phyloP scores from a whole-genome alignment of 1,284 basidiomycete genomes.

The Rhodotorula sp. region DNA sequence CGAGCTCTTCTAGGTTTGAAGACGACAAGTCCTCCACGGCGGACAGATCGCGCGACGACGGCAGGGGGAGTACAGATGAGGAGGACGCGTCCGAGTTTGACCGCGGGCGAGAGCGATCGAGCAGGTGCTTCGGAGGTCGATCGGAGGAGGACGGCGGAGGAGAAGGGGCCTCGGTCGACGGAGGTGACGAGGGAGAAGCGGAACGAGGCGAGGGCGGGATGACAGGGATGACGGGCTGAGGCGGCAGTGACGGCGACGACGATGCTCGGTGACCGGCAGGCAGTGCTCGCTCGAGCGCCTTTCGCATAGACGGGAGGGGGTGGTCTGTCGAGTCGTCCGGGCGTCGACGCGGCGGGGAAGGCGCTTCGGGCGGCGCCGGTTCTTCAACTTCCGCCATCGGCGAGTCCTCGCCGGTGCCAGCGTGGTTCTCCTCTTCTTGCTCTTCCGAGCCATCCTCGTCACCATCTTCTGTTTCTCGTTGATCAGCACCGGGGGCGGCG shows the following conservation, averaged over 20 bases:
- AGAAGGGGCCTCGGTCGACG: neutral
- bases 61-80: neutral
- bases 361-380: neutral
- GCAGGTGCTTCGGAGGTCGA: constrained; percentile 11
- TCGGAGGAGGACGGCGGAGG: neutral
- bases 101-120: neutral
- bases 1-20: neutral
- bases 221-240: neutral
- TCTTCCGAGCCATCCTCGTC: neutral
- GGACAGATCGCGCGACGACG: neutral
- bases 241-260: neutral
- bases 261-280: neutral
- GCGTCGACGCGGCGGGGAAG: neutral
- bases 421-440: neutral
- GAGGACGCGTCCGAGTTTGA: constrained; percentile 1
- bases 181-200: neutral
- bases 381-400: neutral
- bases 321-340: neutral
- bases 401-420: neutral
- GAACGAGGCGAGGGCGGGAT: neutral
- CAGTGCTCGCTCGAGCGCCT: neutral
- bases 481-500: neutral
- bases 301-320: constrained; percentile 2
- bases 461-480: neutral
- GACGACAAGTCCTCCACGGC: neutral